These are phyloP conservation scores for Mytilinidion resinicola DNA, from an alignment of 495 filamentous ascomycete species.

Conservation along the genomic window DNA sequence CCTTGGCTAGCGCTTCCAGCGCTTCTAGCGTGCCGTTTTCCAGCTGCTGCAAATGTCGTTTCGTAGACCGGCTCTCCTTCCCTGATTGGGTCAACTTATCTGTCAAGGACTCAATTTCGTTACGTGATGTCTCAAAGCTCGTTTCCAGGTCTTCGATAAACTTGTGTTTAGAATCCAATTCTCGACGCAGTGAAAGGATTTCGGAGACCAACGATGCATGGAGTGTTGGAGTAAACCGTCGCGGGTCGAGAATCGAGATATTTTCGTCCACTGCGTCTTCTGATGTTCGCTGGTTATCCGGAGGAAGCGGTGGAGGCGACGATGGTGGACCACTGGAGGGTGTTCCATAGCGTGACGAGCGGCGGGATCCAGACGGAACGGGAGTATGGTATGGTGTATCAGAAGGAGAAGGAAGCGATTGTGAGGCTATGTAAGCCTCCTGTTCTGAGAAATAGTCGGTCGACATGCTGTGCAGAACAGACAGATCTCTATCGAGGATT, in stretches of 20 bases:
- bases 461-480: slow-evolving; percentile 15
- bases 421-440: slow-evolving; percentile 32
- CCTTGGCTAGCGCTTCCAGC: slow-evolving; percentile 70
- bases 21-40: slow-evolving; percentile 85
- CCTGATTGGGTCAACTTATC: slow-evolving; percentile 52
- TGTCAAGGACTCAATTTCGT: slow-evolving; percentile 66
- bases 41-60: slow-evolving; percentile 74
- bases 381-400: slow-evolving; percentile 61
- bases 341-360: slow-evolving; percentile 48
- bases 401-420: slow-evolving; percentile 57
- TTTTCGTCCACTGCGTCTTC: slow-evolving; percentile 52
- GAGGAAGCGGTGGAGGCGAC: slow-evolving; percentile 54
- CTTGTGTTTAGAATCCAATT: slow-evolving; percentile 79
- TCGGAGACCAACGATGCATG: slow-evolving; percentile 94
- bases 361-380: slow-evolving; percentile 50
- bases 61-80: slow-evolving; percentile 72
- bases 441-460: slow-evolving; percentile 36
- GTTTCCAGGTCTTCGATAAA: slow-evolving; percentile 78
- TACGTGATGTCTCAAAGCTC: slow-evolving; percentile 59
- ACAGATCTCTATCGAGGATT: too few relatives aligned
- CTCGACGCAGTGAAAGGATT: slow-evolving; percentile 78
- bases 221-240: slow-evolving; percentile 88
- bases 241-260: slow-evolving; percentile 75
- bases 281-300: slow-evolving; percentile 42
- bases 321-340: slow-evolving; percentile 59